Conservation (phyloP, 2,329 filamentous ascomycete species). For the Periconia macrospinosa region DNA sequence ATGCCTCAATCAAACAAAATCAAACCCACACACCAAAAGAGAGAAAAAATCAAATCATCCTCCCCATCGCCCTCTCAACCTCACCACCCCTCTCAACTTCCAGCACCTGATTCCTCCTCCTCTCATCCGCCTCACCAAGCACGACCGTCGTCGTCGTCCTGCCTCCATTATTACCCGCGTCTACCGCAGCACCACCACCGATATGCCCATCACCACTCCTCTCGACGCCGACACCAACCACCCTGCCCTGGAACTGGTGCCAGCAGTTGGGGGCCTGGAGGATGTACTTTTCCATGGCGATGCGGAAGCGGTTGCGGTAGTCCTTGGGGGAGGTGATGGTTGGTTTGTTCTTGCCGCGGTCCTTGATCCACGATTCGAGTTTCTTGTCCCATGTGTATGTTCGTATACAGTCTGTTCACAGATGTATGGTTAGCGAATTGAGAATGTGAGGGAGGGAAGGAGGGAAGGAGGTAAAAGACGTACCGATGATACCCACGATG, state of each 20-base stretch:
- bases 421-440: not conserved
- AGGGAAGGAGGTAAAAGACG: constrained; percentile 4
- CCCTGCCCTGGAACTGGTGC: constrained; percentile 62
- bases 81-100: not conserved
- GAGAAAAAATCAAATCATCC: not conserved
- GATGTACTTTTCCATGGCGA: constrained; percentile 92
- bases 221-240: constrained; percentile 20
- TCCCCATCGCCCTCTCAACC: not conserved
- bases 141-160: too few relatives aligned
- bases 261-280: constrained; percentile 75
- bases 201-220: constrained; percentile 1
- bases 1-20: not conserved
- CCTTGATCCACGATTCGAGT: constrained; percentile 99
- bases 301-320: constrained; percentile 92
- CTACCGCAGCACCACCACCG: too few relatives aligned
- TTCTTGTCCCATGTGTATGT: constrained; percentile 99
- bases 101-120: not conserved
- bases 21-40: too few relatives aligned
- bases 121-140: not conserved
- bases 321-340: constrained; percentile 97
- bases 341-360: constrained; percentile 83
- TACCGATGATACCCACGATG: constrained; percentile 86
- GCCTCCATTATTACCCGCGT: too few relatives aligned
- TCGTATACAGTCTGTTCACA: constrained; percentile 83
- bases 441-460: not conserved